A percentile compares a stretch with the other conserved stretches of the same genome.
Evolutionary conservation across 1,284 basidiomycete genomes (phyloP).

Genomic region (Ceratobasidium theobromae): DNA sequence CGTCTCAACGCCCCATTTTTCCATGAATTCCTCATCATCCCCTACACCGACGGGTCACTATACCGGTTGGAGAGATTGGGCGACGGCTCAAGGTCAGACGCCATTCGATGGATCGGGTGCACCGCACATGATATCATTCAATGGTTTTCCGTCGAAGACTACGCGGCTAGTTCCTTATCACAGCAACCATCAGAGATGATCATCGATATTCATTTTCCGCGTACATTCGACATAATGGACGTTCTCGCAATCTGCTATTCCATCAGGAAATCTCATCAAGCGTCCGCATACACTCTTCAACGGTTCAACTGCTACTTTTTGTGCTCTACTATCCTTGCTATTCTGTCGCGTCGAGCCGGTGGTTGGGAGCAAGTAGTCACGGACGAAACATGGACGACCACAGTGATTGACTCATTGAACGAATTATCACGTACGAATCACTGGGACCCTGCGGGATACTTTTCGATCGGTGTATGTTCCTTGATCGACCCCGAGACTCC

Average conservation of each 20-base stretch:
- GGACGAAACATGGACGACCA: not conserved
- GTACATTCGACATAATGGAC: conserved; percentile 5
- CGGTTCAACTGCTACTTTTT: conserved; percentile 19
- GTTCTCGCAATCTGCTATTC: conserved; percentile 19
- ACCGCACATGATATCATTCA: not conserved
- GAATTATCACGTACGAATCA: not conserved
- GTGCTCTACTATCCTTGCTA: not conserved
- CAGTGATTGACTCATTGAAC: not conserved
- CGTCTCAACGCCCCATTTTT: not conserved
- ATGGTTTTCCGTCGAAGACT: not conserved
- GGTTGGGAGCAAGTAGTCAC: not conserved
- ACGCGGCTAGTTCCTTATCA: not conserved
- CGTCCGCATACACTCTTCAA: not conserved
- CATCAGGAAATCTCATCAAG: not conserved
- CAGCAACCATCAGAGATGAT: not conserved
- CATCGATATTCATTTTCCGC: not conserved
- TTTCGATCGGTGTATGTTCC: not conserved
- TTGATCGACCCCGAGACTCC: not conserved
- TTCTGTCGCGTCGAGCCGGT: not conserved
- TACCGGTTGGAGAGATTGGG: conserved; percentile 9
- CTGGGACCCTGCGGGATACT: not conserved
- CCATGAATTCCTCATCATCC: conserved; percentile 13
- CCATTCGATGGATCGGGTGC: not conserved
- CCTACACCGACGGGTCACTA: not conserved
- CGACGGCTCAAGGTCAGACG: not conserved